Percentiles rank a stretch among this genome's conserved stretches.
Evolutionary conservation across 108 stramenopile genomes (phyloP).

Genomic region (Fragilaria radians): DNA sequence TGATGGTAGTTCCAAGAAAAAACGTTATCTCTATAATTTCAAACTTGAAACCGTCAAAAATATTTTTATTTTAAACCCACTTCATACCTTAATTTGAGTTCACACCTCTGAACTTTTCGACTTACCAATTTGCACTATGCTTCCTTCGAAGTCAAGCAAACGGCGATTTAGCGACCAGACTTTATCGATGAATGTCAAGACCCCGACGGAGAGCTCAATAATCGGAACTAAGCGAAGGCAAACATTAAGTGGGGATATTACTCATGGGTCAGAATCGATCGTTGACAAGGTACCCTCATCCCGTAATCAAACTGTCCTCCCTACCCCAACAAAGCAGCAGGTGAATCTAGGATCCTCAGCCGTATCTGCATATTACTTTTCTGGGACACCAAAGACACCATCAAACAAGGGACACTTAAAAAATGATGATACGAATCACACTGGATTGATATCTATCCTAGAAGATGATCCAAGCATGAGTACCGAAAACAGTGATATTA

Average conservation of each 20-base stretch:
- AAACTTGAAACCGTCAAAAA: no score
- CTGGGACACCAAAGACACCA: conserved; percentile 30
- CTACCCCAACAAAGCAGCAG: conserved; percentile 10
- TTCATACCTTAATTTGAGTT: no score
- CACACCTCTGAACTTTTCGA: no score
- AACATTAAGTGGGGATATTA: background rate
- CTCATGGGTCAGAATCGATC: background rate
- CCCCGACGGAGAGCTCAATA: background rate
- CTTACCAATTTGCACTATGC: no score
- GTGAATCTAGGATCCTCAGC: conserved; percentile 31
- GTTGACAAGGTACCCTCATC: background rate
- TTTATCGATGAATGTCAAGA: background rate
- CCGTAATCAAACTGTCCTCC: background rate
- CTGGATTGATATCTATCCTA: background rate
- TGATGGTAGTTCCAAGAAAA: no score
- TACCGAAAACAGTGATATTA: conserved; percentile 18
- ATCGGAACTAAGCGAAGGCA: background rate
- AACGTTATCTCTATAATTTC: no score
- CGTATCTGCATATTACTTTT: conserved; percentile 40
- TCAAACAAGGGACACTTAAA: background rate
- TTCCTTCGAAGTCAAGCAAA: no score
- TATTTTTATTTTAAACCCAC: no score
- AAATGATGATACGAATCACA: background rate
- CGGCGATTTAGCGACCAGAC: background rate
- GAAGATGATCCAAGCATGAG: conserved; percentile 2